These are phyloP conservation scores for Cubamyces sp. DNA, from an alignment of 768 basidiomycete species.

Conservation along the genomic window DNA sequence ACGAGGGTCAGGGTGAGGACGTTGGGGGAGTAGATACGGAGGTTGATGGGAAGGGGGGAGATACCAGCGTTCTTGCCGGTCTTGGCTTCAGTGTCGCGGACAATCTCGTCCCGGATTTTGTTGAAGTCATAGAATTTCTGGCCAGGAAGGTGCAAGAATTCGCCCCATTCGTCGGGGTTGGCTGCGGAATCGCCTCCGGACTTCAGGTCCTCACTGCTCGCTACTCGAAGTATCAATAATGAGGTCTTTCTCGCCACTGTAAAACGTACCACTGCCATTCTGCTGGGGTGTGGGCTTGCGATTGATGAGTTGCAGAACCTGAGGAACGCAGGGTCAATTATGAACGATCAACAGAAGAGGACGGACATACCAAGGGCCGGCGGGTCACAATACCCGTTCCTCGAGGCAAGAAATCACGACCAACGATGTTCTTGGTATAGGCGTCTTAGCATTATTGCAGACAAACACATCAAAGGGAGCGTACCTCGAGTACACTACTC, in stretches of 20 bases:
- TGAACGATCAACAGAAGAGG: not conserved
- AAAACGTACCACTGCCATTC: slow-evolving; percentile 49
- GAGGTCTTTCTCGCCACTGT: not conserved
- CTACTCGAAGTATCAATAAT: slow-evolving; percentile 34
- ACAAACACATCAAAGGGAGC: slow-evolving; percentile 24
- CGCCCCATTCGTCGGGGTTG: slow-evolving; percentile 97
- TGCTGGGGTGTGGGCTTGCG: slow-evolving; percentile 57
- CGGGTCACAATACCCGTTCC: slow-evolving; percentile 99
- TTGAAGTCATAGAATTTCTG: slow-evolving; percentile 98
- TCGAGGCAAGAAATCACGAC: slow-evolving; percentile 97
- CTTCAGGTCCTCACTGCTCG: slow-evolving; percentile 39
- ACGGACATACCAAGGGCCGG: slow-evolving; percentile 78
- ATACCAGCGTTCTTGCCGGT: slow-evolving; percentile 99
- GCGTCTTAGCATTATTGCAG: not conserved
- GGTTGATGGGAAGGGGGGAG: slow-evolving; percentile 95
- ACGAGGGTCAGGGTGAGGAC: slow-evolving; percentile 97
- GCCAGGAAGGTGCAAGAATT: slow-evolving; percentile 94
- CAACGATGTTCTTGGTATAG: slow-evolving; percentile 86
- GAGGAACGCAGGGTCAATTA: slow-evolving; percentile 7
- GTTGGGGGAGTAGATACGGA: slow-evolving; percentile 96
- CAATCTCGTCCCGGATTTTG: slow-evolving; percentile 95
- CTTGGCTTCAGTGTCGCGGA: slow-evolving; percentile 97
- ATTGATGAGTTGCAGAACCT: slow-evolving; percentile 96
- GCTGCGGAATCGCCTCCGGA: slow-evolving; percentile 61
- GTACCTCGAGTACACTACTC: slow-evolving; percentile 89